These are phyloP conservation scores for Setaria italica DNA, from an alignment of 202 grass and related monocot species.

Conservation along the genomic window DNA sequence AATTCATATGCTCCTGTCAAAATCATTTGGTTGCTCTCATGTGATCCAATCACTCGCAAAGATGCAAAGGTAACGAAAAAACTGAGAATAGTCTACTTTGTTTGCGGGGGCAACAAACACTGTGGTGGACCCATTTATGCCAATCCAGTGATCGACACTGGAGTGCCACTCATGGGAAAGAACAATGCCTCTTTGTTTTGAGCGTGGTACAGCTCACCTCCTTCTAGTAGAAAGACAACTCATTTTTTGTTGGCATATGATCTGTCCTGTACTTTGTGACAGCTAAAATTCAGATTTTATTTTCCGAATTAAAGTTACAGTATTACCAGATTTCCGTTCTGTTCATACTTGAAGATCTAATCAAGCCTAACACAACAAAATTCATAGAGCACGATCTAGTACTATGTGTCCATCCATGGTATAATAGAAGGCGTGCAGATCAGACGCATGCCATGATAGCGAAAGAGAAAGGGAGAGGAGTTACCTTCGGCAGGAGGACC, in stretches of 20 bases:
- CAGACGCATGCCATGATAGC: neutral
- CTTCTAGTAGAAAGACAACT: slow-evolving; percentile 1
- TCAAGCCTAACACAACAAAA: neutral
- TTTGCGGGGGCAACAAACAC: neutral
- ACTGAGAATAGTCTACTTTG: neutral
- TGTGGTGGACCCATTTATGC: neutral
- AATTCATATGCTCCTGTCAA: neutral
- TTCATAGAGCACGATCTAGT: neutral
- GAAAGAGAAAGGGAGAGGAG: neutral
- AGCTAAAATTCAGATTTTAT: neutral
- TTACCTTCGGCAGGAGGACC: slow-evolving; percentile 7
- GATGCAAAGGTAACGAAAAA: neutral
- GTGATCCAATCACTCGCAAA: neutral
- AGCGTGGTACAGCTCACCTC: neutral
- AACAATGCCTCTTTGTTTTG: slow-evolving; percentile 23
- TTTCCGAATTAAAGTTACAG: neutral
- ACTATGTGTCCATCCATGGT: neutral
- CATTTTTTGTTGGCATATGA: slow-evolving; percentile 22
- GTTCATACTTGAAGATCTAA: slow-evolving; percentile 14
- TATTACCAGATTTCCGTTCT: neutral
- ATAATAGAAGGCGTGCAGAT: neutral
- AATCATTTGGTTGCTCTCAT: neutral
- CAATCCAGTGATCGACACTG: neutral
- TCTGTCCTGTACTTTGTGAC: neutral
- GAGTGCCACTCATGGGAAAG: slow-evolving; percentile 22